Base-by-base conservation (phyloP, 2,329 filamentous ascomycete species). In the Fusarium fujikuroi region DNA sequence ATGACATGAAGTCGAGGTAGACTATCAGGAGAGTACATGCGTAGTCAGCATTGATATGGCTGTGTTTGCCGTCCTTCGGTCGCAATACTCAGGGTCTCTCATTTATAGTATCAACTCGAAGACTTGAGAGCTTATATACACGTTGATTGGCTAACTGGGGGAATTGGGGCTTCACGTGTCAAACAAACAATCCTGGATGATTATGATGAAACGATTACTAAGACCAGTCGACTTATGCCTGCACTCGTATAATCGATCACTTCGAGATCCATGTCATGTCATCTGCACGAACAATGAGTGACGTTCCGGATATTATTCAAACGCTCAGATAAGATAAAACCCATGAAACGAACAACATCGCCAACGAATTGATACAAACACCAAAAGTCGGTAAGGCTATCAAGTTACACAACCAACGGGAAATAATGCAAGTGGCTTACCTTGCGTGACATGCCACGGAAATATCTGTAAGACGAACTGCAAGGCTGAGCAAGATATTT, bases 301-400 rank as follows among this genome's bases (percentile, higher is more conserved):
- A 30, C 18, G 5, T 25, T 30, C 25, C 23, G 23, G n/a, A 15
- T 14, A 19, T 46, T 7, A 21, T 34, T 50, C 15, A 50, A 36
- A 43, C 25, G 23, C 18, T 19, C 21, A 16, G n/a, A 49, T 47
- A n/a, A 21, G 7, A n/a, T 25, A 11, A 9, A 34, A 3, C 5
- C 30, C 42, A 16, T 23, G 53, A 54, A 28, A 34, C 15, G 12
- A 25, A 21, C 8, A 32, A 39, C 8, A 44, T 19, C 40, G 23
- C 28, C 37, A 44, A 52, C 32, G 43, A 40, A 25, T 36, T 12
- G 25, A 28, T 32, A 42, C 34, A 25, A 39, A 47, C n/a, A 25
- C 9, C 15, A 53, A 58, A 59, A 53, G 44, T 58, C 65, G 57
- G 57, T 37, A 39, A 69, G 64, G 21, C 21, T n/a, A 36, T 23